Percentiles rank a stretch among this genome's conserved stretches.
Conservation (phyloP, 768 basidiomycete species). For the Sarcodon sp. region DNA sequence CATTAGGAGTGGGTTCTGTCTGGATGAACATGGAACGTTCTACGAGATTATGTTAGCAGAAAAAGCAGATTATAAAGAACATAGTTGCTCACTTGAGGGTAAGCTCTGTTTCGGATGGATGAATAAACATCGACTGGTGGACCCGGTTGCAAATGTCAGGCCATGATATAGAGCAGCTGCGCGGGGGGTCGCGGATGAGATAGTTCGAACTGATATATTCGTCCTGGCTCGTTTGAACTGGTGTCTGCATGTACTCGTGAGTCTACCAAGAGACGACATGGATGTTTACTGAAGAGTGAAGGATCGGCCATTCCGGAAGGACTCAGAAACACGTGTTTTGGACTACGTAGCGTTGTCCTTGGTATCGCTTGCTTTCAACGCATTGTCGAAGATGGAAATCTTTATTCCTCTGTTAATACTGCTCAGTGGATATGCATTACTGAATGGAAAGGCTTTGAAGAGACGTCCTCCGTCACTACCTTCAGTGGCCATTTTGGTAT, state of each 20-base stretch:
- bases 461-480: constrained; percentile 25
- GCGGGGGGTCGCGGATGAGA: constrained; percentile 7
- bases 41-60: constrained; percentile 14
- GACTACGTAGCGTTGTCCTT: too few relatives aligned
- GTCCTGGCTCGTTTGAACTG: too few relatives aligned
- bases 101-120: neutral
- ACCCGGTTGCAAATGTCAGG: constrained; percentile 20
- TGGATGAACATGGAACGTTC: constrained; percentile 96
- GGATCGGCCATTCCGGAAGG: too few relatives aligned
- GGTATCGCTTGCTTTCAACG: too few relatives aligned
- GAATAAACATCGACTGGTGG: constrained; percentile 9
- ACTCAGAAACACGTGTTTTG: too few relatives aligned
- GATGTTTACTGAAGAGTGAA: too few relatives aligned
- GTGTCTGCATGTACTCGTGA: too few relatives aligned
- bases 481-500: constrained; percentile 79
- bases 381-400: neutral
- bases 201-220: neutral
- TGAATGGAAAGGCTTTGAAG: neutral
- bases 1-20: constrained; percentile 94
- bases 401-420: neutral
- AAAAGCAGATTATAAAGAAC: neutral
- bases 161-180: constrained; percentile 16
- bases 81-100: constrained; percentile 11
- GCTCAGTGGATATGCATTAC: neutral
- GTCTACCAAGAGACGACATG: too few relatives aligned